These are phyloP conservation scores for Capillidium heterosporum DNA, from an alignment of 371 early-diverging fungal genomes.

Conservation along the genomic window DNA sequence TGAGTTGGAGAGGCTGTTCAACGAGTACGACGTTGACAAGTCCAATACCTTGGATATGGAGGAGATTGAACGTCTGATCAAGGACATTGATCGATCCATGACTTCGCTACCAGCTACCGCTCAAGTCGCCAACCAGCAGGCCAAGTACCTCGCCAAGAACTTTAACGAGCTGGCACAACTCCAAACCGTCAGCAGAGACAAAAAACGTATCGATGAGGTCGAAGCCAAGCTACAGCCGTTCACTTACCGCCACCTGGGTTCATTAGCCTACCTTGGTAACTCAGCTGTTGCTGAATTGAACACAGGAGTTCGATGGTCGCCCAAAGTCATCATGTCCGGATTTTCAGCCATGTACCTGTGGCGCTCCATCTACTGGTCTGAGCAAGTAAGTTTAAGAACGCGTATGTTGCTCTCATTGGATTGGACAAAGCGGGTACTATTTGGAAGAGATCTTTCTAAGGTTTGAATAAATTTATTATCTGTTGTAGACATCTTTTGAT, in stretches of 20 bases:
- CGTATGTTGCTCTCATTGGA: constrained; percentile 38
- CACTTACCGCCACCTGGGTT: constrained; percentile 48
- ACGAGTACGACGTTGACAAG: constrained; percentile 38
- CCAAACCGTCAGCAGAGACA: not conserved
- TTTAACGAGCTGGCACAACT: constrained; percentile 7
- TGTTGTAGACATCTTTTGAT: too few species aligned
- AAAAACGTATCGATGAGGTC: not conserved
- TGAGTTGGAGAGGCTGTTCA: constrained; percentile 25
- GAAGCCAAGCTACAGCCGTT: constrained; percentile 25
- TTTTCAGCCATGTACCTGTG: constrained; percentile 40
- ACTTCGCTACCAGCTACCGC: constrained; percentile 72
- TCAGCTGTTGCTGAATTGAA: constrained; percentile 47
- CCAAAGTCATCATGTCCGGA: constrained; percentile 27
- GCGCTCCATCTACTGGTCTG: constrained; percentile 43
- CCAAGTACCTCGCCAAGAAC: constrained; percentile 33
- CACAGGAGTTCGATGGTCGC: constrained; percentile 12
- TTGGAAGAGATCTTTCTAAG: constrained; percentile 41
- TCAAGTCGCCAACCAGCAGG: constrained; percentile 80
- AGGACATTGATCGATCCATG: constrained; percentile 37
- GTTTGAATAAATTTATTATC: constrained; percentile 19
- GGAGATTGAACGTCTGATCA: constrained; percentile 32
- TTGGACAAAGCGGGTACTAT: constrained; percentile 32
- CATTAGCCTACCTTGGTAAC: constrained; percentile 67
- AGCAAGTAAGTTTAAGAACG: constrained; percentile 30
- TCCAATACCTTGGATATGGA: constrained; percentile 31